Base-by-base conservation (phyloP, 805 yeast genomes). In the Zygoascus flipseniorum region DNA sequence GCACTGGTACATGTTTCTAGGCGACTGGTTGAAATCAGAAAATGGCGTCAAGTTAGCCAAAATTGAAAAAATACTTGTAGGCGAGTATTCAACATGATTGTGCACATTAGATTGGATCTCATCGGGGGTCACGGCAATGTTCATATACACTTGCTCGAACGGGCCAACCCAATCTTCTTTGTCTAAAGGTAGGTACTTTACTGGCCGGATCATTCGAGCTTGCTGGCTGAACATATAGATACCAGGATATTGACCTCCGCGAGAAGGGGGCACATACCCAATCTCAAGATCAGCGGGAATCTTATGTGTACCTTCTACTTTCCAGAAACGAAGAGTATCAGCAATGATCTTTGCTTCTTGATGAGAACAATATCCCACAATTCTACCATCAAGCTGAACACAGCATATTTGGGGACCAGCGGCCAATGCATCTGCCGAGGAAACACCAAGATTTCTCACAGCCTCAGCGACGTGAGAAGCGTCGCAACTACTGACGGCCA, bases 1-100 rank as follows among this genome's bases (percentile, higher is more conserved):
- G 74, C 99, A 93, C 76, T 93, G 99, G 71, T 93, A 93, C 98
- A 93, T 93, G 70, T 93, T 93, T 82, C 99, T 86, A 65, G 99
- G 99, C 28, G 97, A 90, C 76, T 93, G 99, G 72, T 93, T 93
- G 76, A 93, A 93, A 71, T 93, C 99, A 1, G 98, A 90, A 69
- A 89, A 93, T 60, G 99, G 99, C 1, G 99, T 93, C 76, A 93
- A 78, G 72, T 93, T 93, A 59, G 98, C 99, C 69, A 93, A 77
- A 60, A 93, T 92, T 20, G 97, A 89, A 62, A 93, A 75, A 50
- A 93, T 89, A 70, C 93, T 89, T 2, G 98, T 93, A 63, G 99
- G 98, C 2, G 95, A 78, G 69, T 78, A 89, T 73, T 93, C 99
- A 58, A 92, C 98, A 66, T 93, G 99, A 5, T 89, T 76, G 69